A percentile compares a stretch with the other conserved stretches of the same genome.
Evolutionary conservation across 2,329 filamentous ascomycete genomes (phyloP).

Genomic region (Claviceps pusilla): DNA sequence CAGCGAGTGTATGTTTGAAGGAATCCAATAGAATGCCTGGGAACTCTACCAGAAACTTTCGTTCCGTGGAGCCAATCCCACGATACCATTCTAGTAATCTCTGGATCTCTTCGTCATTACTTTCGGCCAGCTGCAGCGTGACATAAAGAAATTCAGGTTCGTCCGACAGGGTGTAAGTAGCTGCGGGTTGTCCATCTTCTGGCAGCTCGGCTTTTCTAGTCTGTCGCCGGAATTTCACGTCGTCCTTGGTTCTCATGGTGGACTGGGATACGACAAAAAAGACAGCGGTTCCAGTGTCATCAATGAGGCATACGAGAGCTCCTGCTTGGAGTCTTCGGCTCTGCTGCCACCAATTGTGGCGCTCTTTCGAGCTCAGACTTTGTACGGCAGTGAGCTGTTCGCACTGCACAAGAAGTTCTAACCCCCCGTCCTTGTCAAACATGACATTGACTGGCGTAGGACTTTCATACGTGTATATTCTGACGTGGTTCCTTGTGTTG

Average conservation of each 20-base stretch:
- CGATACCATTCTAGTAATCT: constrained; percentile 16
- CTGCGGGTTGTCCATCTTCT: neutral
- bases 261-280: constrained; percentile 25
- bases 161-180: constrained; percentile 16
- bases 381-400: constrained; percentile 24
- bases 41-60: constrained; percentile 39
- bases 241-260: constrained; percentile 7
- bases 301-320: constrained; percentile 34
- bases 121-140: constrained; percentile 16
- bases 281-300: constrained; percentile 20
- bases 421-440: constrained; percentile 24
- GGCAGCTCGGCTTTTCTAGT: constrained; percentile 3
- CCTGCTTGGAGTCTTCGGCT: constrained; percentile 34
- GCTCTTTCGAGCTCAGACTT: constrained; percentile 12
- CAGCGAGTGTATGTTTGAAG: constrained; percentile 40
- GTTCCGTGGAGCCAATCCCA: constrained; percentile 4
- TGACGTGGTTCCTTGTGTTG: constrained; percentile 13
- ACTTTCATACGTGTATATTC: constrained; percentile 14
- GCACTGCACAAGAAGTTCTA: constrained; percentile 31
- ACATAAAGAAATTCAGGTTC: constrained; percentile 17
- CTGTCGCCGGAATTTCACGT: constrained; percentile 9
- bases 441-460: constrained; percentile 16
- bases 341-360: constrained; percentile 35
- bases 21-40: constrained; percentile 43
- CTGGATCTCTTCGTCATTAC: constrained; percentile 8